These are phyloP conservation scores for Phycomyces blakesleeanus DNA, from an alignment of 192 early-diverging fungal species.

Conservation along the genomic window DNA sequence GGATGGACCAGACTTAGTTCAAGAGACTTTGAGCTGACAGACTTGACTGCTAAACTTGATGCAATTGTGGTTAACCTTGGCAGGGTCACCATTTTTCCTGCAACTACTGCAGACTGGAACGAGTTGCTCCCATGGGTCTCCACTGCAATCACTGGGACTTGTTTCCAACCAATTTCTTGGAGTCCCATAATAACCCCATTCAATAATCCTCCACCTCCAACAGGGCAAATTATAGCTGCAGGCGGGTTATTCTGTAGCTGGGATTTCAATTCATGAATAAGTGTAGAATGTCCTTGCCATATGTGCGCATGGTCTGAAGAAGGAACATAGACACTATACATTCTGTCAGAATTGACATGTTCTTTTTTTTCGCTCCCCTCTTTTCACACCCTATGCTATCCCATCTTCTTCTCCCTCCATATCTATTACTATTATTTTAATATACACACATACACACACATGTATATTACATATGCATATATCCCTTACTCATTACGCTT, in stretches of 20 bases:
- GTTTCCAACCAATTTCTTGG: slow-evolving; percentile 54
- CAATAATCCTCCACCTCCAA: slow-evolving; percentile 70
- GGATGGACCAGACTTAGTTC: slow-evolving; percentile 48
- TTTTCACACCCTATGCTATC: neutral
- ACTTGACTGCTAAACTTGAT: slow-evolving; percentile 40
- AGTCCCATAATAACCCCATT: slow-evolving; percentile 65
- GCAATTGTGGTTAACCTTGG: slow-evolving; percentile 46
- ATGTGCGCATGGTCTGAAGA: slow-evolving; percentile 55
- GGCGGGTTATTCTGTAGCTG: slow-evolving; percentile 57
- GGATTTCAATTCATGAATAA: slow-evolving; percentile 58
- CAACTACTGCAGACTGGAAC: slow-evolving; percentile 61
- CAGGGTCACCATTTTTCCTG: slow-evolving; percentile 44
- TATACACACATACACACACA: no score
- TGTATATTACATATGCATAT: no score
- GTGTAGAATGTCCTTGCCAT: slow-evolving; percentile 58
- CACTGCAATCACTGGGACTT: slow-evolving; percentile 69
- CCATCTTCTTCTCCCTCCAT: no score
- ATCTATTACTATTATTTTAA: no score
- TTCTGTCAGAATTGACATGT: neutral
- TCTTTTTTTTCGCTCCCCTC: neutral
- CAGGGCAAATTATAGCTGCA: slow-evolving; percentile 58
- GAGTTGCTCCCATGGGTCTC: slow-evolving; percentile 73
- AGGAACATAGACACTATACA: slow-evolving; percentile 48
- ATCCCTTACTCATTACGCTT: slow-evolving; percentile 43
- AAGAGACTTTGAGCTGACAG: slow-evolving; percentile 38